Percentiles rank a stretch among this genome's conserved stretches.
Evolutionary conservation across 2,329 filamentous ascomycete genomes (phyloP).

Genomic region (Epichloe sibirici): DNA sequence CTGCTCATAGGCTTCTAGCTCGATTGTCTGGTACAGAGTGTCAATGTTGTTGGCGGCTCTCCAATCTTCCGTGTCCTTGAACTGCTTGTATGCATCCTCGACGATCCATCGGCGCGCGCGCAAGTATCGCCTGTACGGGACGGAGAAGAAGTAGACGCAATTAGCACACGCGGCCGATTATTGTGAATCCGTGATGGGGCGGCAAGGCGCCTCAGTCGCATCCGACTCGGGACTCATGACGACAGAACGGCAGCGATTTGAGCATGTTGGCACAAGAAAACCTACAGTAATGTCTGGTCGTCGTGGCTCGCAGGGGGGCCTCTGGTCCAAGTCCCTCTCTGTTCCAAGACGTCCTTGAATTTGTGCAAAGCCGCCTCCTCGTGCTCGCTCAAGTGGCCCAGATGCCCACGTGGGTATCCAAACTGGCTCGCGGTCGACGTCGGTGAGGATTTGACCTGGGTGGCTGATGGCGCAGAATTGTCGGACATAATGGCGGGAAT

Average conservation of each 20-base stretch:
- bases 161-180: neutral
- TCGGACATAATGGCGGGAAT: slow-evolving; percentile 8
- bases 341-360: slow-evolving; percentile 58
- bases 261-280: slow-evolving; percentile 5
- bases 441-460: slow-evolving; percentile 18
- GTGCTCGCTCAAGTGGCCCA: slow-evolving; percentile 59
- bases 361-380: slow-evolving; percentile 55
- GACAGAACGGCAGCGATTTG: neutral
- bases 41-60: slow-evolving; percentile 67
- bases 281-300: slow-evolving; percentile 60
- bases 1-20: slow-evolving; percentile 71
- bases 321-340: slow-evolving; percentile 51
- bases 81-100: slow-evolving; percentile 68
- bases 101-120: slow-evolving; percentile 73
- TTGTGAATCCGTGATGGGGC: too few species aligned
- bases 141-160: slow-evolving; percentile 3
- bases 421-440: slow-evolving; percentile 22
- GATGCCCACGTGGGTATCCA: slow-evolving; percentile 64
- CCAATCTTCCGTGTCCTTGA: slow-evolving; percentile 83
- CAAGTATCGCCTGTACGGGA: slow-evolving; percentile 58
- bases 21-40: slow-evolving; percentile 74
- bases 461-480: slow-evolving; percentile 8
- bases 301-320: slow-evolving; percentile 53
- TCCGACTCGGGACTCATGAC: neutral
- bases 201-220: too few species aligned